phyloP scores from a whole-genome alignment of 306 rosid species.

The Ceratonia siliqua region DNA sequence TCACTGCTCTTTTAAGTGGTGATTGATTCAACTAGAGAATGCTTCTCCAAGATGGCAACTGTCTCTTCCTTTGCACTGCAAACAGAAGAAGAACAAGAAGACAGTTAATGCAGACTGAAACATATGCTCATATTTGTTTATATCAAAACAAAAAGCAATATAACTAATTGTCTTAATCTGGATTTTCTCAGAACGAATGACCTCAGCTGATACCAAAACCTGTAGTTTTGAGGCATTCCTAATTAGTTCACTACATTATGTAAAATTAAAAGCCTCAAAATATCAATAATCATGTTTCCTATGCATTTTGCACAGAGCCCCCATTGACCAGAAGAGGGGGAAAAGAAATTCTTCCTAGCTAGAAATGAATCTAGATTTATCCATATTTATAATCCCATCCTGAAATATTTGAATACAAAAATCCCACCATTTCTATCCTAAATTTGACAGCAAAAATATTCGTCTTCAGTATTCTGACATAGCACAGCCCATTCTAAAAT shows the following conservation, averaged over 20 bases:
- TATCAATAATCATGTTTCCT: neutral
- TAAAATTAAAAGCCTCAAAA: slow-evolving; percentile 10
- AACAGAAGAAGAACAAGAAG: slow-evolving; percentile 27
- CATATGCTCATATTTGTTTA: neutral
- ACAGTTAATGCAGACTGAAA: slow-evolving; percentile 20
- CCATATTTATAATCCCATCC: slow-evolving; percentile 13
- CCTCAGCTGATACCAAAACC: slow-evolving; percentile 1
- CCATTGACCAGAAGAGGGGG: neutral
- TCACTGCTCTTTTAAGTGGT: slow-evolving; percentile 32
- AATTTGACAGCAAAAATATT: slow-evolving; percentile 14
- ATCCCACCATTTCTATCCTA: slow-evolving; percentile 1
- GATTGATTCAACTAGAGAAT: slow-evolving; percentile 52
- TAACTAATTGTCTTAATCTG: slow-evolving; percentile 2
- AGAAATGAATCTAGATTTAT: slow-evolving; percentile 20
- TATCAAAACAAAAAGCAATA: neutral
- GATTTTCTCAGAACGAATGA: slow-evolving; percentile 30
- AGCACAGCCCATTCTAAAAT: slow-evolving; percentile 11
- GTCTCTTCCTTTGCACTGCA: slow-evolving; percentile 78
- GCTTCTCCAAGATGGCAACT: slow-evolving; percentile 57
- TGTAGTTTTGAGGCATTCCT: neutral
- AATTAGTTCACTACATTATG: neutral
- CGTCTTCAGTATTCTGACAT: neutral
- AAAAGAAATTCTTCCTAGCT: neutral
- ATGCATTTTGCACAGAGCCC: neutral
- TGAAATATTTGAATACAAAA: slow-evolving; percentile 19